A percentile compares a stretch with the other conserved stretches of the same genome.
Evolutionary conservation across 306 rosid genomes (phyloP).

Genomic region (Prinsepia uniflora): DNA sequence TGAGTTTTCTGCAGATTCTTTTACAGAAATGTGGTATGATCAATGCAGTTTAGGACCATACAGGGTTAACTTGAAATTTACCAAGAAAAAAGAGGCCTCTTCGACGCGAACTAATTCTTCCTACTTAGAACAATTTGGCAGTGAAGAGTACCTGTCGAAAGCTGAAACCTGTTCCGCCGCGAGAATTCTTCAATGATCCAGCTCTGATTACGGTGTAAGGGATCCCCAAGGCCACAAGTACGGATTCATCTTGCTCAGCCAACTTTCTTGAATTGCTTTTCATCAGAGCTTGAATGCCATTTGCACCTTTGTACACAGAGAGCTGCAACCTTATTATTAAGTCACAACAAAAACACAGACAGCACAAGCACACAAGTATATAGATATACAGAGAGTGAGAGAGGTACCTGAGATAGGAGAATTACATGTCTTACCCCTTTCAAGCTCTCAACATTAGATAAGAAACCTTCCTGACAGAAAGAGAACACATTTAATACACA

Average conservation of each 20-base stretch:
- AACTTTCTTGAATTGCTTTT: constrained; percentile 62
- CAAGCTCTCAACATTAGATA: constrained; percentile 56
- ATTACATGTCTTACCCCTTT: constrained; percentile 74
- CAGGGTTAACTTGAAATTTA: too few species aligned
- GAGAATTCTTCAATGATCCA: constrained; percentile 56
- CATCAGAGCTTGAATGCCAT: constrained; percentile 73
- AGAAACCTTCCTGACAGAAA: constrained; percentile 74
- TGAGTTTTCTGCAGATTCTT: too few species aligned
- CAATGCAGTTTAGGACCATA: too few species aligned
- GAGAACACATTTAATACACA: not conserved
- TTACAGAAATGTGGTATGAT: too few species aligned
- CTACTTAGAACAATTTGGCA: not conserved
- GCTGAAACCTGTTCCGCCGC: constrained; percentile 82
- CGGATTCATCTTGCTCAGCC: constrained; percentile 79
- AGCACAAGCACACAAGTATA: not conserved
- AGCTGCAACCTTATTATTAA: constrained; percentile 73
- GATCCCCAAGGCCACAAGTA: constrained; percentile 51
- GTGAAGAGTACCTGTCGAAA: constrained; percentile 58
- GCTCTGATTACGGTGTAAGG: constrained; percentile 79
- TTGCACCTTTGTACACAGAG: constrained; percentile 71
- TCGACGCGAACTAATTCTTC: too few species aligned
- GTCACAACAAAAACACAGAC: constrained; percentile 28
- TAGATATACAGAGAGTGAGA: constrained; percentile 7
- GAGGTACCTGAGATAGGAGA: constrained; percentile 76
- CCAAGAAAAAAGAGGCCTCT: too few species aligned